Percentiles rank a stretch among this genome's conserved stretches.
Conservation (phyloP, 768 basidiomycete species). For the Trametes punicea region DNA sequence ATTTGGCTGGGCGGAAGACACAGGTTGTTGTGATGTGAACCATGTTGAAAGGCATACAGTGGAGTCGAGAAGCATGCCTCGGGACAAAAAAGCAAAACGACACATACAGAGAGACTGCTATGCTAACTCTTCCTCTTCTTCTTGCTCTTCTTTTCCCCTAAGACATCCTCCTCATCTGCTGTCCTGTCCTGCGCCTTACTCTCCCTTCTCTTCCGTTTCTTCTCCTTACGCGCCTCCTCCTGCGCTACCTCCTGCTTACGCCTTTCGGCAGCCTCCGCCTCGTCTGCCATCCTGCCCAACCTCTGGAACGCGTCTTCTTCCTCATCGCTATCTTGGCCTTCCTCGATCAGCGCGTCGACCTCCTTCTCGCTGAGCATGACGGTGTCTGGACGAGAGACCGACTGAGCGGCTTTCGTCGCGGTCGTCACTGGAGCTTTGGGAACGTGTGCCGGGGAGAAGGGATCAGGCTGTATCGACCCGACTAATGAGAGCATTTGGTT, state of each 20-base stretch:
- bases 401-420: conserved; percentile 4
- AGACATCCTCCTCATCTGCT: conserved; percentile 14
- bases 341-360: conserved; percentile 21
- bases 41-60: too few relatives aligned
- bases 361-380: conserved; percentile 26
- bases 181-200: conserved; percentile 14
- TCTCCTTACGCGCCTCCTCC: conserved; percentile 27
- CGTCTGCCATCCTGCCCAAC: conserved; percentile 32
- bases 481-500: conserved; percentile 92
- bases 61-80: too few relatives aligned
- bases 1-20: too few relatives aligned
- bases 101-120: not conserved
- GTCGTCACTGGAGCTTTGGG: conserved; percentile 29
- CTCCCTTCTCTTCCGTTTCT: conserved; percentile 32
- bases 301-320: conserved; percentile 31
- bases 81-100: not conserved
- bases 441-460: conserved; percentile 62
- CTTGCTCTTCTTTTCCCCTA: conserved; percentile 28
- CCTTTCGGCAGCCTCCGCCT: conserved; percentile 24
- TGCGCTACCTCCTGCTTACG: conserved; percentile 24
- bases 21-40: too few relatives aligned
- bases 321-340: conserved; percentile 30
- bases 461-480: conserved; percentile 76
- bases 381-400: not conserved
- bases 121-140: conserved; percentile 25